Evolutionary conservation across 768 basidiomycete genomes (phyloP).

Genomic region (Pisolithus microcarpus): DNA sequence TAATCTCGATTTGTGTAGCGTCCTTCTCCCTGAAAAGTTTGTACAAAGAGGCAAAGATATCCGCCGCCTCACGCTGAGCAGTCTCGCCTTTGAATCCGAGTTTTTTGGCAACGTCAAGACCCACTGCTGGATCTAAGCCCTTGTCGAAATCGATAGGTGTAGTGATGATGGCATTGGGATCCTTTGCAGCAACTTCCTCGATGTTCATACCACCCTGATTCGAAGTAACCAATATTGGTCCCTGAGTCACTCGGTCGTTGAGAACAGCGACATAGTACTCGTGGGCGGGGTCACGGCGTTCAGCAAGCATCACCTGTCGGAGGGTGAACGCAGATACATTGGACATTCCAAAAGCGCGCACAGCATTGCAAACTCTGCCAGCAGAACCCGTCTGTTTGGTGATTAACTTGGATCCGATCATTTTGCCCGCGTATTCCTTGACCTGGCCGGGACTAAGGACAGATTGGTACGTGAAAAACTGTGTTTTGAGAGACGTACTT

Average conservation of each 20-base stretch:
- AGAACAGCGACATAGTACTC: conserved; percentile 98
- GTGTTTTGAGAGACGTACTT: conserved; percentile 42
- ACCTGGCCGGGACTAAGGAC: conserved; percentile 73
- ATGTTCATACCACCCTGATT: conserved; percentile 99
- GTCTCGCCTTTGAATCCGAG: conserved; percentile 76
- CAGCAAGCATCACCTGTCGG: conserved; percentile 90
- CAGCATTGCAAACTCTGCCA: conserved; percentile 93
- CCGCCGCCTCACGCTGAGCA: conserved; percentile 79
- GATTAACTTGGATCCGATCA: conserved; percentile 93
- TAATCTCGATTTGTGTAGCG: conserved; percentile 99
- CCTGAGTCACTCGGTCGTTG: conserved; percentile 85
- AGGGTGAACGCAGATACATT: conserved; percentile 9
- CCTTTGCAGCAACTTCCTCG: conserved; percentile 96
- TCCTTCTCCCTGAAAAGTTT: conserved; percentile 98
- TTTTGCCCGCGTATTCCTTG: conserved; percentile 77
- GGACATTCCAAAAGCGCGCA: conserved; percentile 31
- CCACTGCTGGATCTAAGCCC: conserved; percentile 68
- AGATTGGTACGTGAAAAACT: conserved; percentile 6
- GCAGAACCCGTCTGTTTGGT: conserved; percentile 96
- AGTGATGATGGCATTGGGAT: conserved; percentile 91
- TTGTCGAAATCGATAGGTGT: conserved; percentile 82
- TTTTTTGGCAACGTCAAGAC: conserved; percentile 74
- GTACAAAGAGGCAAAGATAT: conserved; percentile 91
- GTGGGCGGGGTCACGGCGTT: conserved; percentile 86
- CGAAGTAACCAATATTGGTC: conserved; percentile 90